These are phyloP conservation scores for Suillus weaverae DNA, from an alignment of 768 basidiomycete genomes.

Conservation along the genomic window DNA sequence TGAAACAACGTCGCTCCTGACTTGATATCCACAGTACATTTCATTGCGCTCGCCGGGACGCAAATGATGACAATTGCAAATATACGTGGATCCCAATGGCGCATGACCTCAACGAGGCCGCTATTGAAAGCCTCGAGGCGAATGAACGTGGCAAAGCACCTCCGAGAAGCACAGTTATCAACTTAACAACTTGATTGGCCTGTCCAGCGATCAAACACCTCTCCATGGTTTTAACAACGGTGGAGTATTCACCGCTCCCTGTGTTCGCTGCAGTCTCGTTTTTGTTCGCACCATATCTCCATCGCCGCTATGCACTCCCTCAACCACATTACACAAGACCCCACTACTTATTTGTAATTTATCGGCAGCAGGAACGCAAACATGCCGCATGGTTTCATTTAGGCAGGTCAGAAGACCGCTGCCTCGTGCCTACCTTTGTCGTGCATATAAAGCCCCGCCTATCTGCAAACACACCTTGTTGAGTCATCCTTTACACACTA, in stretches of 20 bases:
- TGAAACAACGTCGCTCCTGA: too few relatives aligned
- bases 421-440: slow-evolving; percentile 27
- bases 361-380: not conserved
- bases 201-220: not conserved
- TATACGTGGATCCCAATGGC: not conserved
- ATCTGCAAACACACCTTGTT: slow-evolving; percentile 15
- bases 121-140: not conserved
- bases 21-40: not conserved
- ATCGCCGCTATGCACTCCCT: not conserved
- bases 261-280: not conserved
- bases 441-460: slow-evolving; percentile 26
- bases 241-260: not conserved
- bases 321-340: not conserved
- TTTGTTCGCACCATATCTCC: not conserved
- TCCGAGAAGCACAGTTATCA: not conserved
- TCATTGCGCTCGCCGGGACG: not conserved
- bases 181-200: not conserved
- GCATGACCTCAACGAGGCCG: slow-evolving; percentile 1
- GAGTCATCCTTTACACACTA: slow-evolving; percentile 1
- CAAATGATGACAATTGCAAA: not conserved
- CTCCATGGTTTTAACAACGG: not conserved
- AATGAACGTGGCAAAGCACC: not conserved
- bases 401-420: slow-evolving; percentile 17
- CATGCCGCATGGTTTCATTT: slow-evolving; percentile 26
- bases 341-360: not conserved